Conservation (phyloP, 2,329 filamentous ascomycete genomes). For the Calonectria fujianensis region DNA sequence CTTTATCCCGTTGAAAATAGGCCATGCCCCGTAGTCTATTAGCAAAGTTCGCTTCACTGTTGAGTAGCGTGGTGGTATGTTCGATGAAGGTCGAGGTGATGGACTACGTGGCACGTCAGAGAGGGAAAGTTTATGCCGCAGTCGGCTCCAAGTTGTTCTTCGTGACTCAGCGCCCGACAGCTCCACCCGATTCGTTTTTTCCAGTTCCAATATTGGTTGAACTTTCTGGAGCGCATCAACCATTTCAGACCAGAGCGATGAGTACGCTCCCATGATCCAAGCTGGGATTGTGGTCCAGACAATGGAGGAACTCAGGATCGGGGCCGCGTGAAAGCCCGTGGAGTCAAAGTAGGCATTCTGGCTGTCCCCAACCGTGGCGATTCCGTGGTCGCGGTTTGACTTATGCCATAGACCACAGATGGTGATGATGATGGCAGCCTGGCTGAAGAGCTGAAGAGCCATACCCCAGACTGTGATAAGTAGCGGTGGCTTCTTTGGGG, state of each 20-base stretch:
- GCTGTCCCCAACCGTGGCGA: not conserved
- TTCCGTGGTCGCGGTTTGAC: not conserved
- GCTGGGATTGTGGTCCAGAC: not conserved
- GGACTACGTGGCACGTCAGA: not conserved
- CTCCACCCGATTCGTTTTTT: not conserved
- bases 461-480: not conserved
- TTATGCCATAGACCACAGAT: not conserved
- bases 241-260: not conserved
- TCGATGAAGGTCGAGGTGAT: not conserved
- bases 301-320: not conserved
- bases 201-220: not conserved
- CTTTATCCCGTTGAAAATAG: not conserved
- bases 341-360: conserved; percentile 1
- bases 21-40: not conserved
- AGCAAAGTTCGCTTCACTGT: not conserved
- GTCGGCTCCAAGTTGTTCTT: not conserved
- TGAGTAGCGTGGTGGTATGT: not conserved
- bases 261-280: conserved; percentile 5
- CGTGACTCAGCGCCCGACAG: not conserved
- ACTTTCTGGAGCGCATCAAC: not conserved
- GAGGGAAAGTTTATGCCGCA: not conserved
- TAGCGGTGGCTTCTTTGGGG: not conserved
- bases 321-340: not conserved
- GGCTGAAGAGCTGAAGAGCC: conserved; percentile 3
- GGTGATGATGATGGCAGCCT: not conserved